phyloP scores from a whole-genome alignment of 2,329 filamentous ascomycete genomes.

The Ophiostoma triangulosporum region DNA sequence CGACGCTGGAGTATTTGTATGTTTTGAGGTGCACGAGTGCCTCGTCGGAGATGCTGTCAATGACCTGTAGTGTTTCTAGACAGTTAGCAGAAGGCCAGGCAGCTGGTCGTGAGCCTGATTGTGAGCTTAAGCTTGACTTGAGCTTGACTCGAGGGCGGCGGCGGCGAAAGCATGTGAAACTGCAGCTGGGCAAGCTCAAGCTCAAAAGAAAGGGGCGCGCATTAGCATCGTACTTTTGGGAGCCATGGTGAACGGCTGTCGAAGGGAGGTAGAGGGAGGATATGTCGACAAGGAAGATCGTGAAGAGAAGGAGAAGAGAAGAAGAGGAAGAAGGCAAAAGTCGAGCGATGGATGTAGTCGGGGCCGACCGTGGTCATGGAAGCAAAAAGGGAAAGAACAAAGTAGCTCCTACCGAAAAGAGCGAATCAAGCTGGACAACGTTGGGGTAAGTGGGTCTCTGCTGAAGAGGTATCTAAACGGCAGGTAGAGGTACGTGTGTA shows the following conservation, averaged over 20 bases:
- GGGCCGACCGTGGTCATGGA: neutral
- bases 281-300: neutral
- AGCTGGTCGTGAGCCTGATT: too few species aligned
- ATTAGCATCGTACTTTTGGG: constrained; percentile 23
- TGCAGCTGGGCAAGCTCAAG: neutral
- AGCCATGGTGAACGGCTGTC: constrained; percentile 20
- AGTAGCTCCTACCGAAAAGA: neutral
- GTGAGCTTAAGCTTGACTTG: neutral
- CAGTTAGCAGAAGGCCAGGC: too few species aligned
- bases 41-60: constrained; percentile 75
- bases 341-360: neutral
- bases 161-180: constrained; percentile 4
- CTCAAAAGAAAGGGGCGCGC: neutral
- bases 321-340: neutral
- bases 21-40: constrained; percentile 80
- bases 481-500: too few species aligned
- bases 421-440: neutral
- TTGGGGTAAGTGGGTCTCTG: neutral
- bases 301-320: neutral
- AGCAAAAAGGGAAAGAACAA: neutral
- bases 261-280: neutral
- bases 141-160: neutral
- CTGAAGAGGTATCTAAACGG: too few species aligned
- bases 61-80: constrained; percentile 37
- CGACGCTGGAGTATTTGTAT: constrained; percentile 96